Evolutionary conservation across 2,329 filamentous ascomycete species (phyloP).

Genomic region (Stemphylium vesicarium): DNA sequence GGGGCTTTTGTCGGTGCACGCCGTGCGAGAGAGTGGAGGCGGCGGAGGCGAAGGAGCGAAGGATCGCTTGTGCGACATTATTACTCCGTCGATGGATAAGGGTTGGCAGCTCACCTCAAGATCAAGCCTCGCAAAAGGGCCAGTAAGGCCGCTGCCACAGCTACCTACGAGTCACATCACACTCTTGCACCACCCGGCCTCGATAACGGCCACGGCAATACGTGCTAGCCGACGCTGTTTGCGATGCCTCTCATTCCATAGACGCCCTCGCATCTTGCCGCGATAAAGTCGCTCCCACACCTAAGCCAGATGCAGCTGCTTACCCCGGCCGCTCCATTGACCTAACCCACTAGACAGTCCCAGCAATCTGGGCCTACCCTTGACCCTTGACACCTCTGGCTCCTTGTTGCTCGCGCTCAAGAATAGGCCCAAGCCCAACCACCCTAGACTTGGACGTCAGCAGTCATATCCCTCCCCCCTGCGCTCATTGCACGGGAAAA

Average conservation of each 20-base stretch:
- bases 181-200: background rate
- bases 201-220: background rate
- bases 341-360: slow-evolving; percentile 7
- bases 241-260: no score
- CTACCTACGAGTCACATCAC: no score
- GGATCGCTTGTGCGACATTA: background rate
- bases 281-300: slow-evolving; percentile 10
- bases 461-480: slow-evolving; percentile 13
- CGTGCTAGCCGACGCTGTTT: slow-evolving; percentile 1
- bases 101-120: no score
- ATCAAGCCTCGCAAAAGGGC: no score
- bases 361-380: slow-evolving; percentile 13
- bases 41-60: slow-evolving; percentile 4
- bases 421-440: slow-evolving; percentile 17
- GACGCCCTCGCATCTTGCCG: no score
- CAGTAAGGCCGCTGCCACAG: no score
- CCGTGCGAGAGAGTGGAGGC: slow-evolving; percentile 2
- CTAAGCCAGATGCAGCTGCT: slow-evolving; percentile 12
- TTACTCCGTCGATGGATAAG: no score
- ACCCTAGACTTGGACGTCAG: slow-evolving; percentile 13
- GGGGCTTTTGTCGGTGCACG: slow-evolving; percentile 3
- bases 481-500: slow-evolving; percentile 5
- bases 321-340: slow-evolving; percentile 8
- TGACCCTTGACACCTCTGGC: slow-evolving; percentile 15
- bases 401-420: slow-evolving; percentile 17